Evolutionary conservation across 2,329 filamentous ascomycete genomes (phyloP).

Genomic region (Trichophyton verrucosum): DNA sequence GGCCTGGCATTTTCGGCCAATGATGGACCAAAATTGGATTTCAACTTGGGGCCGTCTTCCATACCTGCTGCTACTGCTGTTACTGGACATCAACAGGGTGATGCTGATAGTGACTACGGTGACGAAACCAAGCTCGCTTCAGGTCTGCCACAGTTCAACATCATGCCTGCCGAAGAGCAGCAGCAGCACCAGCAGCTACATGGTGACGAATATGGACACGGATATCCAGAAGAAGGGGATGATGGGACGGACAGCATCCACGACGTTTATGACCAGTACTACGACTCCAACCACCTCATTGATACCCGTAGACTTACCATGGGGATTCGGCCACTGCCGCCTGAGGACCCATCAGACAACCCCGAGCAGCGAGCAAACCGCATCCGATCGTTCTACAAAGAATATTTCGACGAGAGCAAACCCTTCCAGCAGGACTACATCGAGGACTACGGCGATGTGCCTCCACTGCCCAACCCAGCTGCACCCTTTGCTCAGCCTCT

Average conservation of each 20-base stretch:
- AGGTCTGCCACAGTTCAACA: slow-evolving; percentile 27
- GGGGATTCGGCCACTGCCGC: slow-evolving; percentile 70
- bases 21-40: neutral
- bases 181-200: slow-evolving; percentile 2
- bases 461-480: slow-evolving; percentile 21
- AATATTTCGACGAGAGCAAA: slow-evolving; percentile 88
- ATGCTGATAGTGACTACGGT: slow-evolving; percentile 43
- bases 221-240: neutral
- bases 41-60: neutral
- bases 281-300: slow-evolving; percentile 17
- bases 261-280: slow-evolving; percentile 17
- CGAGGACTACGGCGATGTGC: slow-evolving; percentile 59
- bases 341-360: slow-evolving; percentile 75
- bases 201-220: neutral
- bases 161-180: slow-evolving; percentile 16
- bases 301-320: slow-evolving; percentile 44
- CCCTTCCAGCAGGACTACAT: slow-evolving; percentile 47
- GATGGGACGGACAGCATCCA: slow-evolving; percentile 10
- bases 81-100: slow-evolving; percentile 20
- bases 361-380: slow-evolving; percentile 90
- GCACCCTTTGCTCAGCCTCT: slow-evolving; percentile 70
- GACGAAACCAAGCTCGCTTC: slow-evolving; percentile 38
- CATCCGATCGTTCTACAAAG: slow-evolving; percentile 97
- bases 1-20: neutral
- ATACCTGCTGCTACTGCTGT: neutral